phyloP scores from a whole-genome alignment of 2,329 filamentous ascomycete genomes.

The Fusarium secorum region DNA sequence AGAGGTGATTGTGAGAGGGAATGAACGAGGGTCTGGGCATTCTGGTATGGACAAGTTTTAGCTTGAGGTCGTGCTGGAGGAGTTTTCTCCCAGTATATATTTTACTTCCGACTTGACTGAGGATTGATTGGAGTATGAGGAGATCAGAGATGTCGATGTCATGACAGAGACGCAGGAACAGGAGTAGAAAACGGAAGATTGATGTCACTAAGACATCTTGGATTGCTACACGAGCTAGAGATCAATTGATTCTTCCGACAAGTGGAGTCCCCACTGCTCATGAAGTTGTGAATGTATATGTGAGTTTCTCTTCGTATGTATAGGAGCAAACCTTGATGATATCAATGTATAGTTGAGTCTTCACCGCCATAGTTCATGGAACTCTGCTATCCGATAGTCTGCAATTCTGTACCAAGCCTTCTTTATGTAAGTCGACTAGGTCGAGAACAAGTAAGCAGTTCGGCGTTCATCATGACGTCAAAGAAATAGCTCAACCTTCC shows the following conservation, averaged over 20 bases:
- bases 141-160: not conserved
- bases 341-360: accelerated
- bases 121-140: not conserved
- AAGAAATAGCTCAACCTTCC: not conserved
- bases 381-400: too few relatives aligned
- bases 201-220: too few relatives aligned
- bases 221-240: not conserved
- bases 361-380: accelerated
- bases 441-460: too few relatives aligned
- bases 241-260: not conserved
- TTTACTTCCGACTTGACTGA: not conserved
- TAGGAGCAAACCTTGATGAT: not conserved
- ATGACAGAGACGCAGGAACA: not conserved
- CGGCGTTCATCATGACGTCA: not conserved
- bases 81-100: not conserved
- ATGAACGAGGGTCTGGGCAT: not conserved
- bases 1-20: not conserved
- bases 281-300: not conserved
- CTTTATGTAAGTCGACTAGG: not conserved
- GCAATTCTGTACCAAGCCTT: not conserved
- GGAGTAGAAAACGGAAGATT: not conserved
- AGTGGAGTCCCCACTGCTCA: accelerated
- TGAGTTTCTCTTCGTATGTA: too few relatives aligned
- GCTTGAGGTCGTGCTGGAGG: not conserved
- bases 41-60: not conserved